Base-by-base conservation (phyloP, 257 asterid species). In the Penstemon eatonii region DNA sequence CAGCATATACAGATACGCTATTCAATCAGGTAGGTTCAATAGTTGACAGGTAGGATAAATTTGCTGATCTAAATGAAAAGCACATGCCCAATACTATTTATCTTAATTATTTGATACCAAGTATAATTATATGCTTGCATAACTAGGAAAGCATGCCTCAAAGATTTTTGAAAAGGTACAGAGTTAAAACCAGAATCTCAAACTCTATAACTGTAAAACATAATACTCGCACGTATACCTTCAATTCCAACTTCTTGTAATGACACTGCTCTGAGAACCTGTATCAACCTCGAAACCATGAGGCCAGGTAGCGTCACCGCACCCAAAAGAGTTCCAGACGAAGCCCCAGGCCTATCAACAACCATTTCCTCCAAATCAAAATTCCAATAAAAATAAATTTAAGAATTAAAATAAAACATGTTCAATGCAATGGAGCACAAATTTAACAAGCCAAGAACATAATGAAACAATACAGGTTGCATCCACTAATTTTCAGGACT, bases 291-390 rank as follows among this genome's bases (percentile, higher is more conserved):
- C 15, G 97, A 94, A 66, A 91, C 63, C 81, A 89, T 83, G 45
- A 94, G 79, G 65, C 95, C 91, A 3, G 98, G 99, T 54, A 94
- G 80, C 2, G 98, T 87, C 46, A 85, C 89, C 45, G 98, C 87
- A 65, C 99, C 96, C 68, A 94, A 74, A 70, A 91, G 68, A 78
- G 91, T 82, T 56, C 99, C 99, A 8, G 97, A 86, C 18, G 99
- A 83, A 56, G 84, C 95, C 68, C 96, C 97, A 65, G 89, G 95
- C 91, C 99, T 89, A 65, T 25, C 33, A 2, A 25, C 33, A 25
- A 25, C 33, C 33, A 25, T 1, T 25, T 25, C 33, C 33, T 25
- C 33, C 33, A 25, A 25, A 25, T 25, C 33, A 25, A 25, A 25
- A 25, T 25, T 25, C 33, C 33, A 25, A 25, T 25, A 25, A 25